Base-by-base conservation (phyloP, 2,329 filamentous ascomycete species). In the Aurifilum marmelostoma region DNA sequence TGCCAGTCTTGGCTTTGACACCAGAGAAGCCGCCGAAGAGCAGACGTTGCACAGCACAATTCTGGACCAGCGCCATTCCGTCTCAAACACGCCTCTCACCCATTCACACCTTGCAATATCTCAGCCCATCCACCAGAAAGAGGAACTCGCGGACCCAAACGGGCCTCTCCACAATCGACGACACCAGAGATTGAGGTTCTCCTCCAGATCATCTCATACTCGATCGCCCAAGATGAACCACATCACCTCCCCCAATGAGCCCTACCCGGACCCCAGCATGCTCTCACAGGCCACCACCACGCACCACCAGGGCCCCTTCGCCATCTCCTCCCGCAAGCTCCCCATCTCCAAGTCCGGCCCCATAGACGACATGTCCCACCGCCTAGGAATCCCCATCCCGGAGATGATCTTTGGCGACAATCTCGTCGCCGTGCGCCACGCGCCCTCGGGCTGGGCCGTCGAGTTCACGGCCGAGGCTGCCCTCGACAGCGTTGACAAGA, bases 361-460 rank as follows among this genome's bases (percentile, higher is more conserved):
- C 64, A 98, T 99, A 77, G 94, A 97, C 77, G 88, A 88, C 50
- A 92, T 99, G 88, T 90, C 90, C 54, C 84, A 85, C 68, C 88
- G 87, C 72, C 86, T 99, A 66, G 90, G 90, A 39, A 97, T 99
- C 77, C 89, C 95, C 24, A 89, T 95, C 54, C 96, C 96, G 11
- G 96, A 99, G 83, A 99, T 99, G 96, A 99, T 99, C 73, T 99
- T 99, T 77, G 96, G 96, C 71, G 94, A 99, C 83, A 99, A 99
- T 79, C 83, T 91, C 69, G 90, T 97, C 54, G 82, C 88, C 8
- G 85, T 99, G 70, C 84, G 89, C 66, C 93, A 98, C 81, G 71
- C 82, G n/a, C 85, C 87, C 27, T 89, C 87, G n/a, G 88, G 89
- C 59, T 99, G 94, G 93, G 83, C 84, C 59, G 84, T 98, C 72